These are phyloP conservation scores for Bullera alba DNA, from an alignment of 768 basidiomycete genomes.

Conservation along the genomic window DNA sequence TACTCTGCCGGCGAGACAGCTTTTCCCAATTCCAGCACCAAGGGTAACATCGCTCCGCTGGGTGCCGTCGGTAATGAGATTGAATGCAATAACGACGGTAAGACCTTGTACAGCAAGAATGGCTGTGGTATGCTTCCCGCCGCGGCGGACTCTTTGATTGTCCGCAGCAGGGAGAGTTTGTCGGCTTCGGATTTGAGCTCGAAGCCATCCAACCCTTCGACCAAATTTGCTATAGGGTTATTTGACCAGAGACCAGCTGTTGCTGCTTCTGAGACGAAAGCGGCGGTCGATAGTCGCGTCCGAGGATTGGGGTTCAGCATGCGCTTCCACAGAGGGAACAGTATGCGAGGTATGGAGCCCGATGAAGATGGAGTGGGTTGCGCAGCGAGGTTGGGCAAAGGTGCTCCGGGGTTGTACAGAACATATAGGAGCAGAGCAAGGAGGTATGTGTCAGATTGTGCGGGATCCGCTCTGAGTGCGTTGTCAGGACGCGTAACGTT, in stretches of 20 bases:
- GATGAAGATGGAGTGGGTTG: constrained; percentile 67
- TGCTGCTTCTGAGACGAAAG: constrained; percentile 62
- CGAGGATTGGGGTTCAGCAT: constrained; percentile 85
- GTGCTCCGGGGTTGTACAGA: constrained; percentile 79
- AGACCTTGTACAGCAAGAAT: constrained; percentile 74
- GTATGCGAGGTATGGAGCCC: constrained; percentile 63
- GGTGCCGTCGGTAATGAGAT: constrained; percentile 40
- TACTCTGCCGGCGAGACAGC: constrained; percentile 62
- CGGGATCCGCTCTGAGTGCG: constrained; percentile 51
- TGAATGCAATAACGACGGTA: constrained; percentile 63
- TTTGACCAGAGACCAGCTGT: constrained; percentile 65
- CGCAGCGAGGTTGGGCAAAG: constrained; percentile 64
- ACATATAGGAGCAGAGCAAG: constrained; percentile 77
- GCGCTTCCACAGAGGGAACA: constrained; percentile 78
- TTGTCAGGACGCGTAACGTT: constrained; percentile 25
- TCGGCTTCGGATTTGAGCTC: constrained; percentile 72
- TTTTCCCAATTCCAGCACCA: constrained; percentile 73
- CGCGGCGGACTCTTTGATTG: constrained; percentile 61
- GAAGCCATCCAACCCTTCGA: constrained; percentile 77
- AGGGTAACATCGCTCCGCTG: constrained; percentile 66
- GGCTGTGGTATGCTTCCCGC: constrained; percentile 73
- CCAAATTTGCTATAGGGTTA: constrained; percentile 78
- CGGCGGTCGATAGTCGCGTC: constrained; percentile 64
- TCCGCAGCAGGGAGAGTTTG: constrained; percentile 64
- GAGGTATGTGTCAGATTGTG: constrained; percentile 76